Percentiles rank a stretch among this genome's conserved stretches.
Evolutionary conservation across 805 yeast species (phyloP).

Genomic region (Saccharomyces kudriavzevii): DNA sequence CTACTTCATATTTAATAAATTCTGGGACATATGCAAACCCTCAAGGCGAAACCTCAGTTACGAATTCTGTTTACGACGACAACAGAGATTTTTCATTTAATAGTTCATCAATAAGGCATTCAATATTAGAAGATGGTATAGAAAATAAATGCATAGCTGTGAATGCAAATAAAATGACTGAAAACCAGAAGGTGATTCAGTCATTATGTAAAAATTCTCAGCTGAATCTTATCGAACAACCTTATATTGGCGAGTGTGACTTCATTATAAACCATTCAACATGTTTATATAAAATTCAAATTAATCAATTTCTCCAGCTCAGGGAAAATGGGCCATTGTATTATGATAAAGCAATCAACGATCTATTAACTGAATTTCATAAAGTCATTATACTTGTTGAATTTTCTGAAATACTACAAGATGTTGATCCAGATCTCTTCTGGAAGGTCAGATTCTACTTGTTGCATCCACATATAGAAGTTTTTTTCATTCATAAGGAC

Average conservation of each 20-base stretch:
- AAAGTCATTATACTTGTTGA: constrained; percentile 13
- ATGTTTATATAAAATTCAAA: constrained; percentile 14
- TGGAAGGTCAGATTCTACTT: constrained; percentile 19
- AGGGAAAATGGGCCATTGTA: constrained; percentile 3
- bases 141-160: constrained; percentile 4
- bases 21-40: not conserved
- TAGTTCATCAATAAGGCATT: not conserved
- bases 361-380: constrained; percentile 10
- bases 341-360: constrained; percentile 8
- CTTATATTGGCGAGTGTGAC: constrained; percentile 9
- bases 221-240: constrained; percentile 12
- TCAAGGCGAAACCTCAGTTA: not conserved
- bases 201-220: constrained; percentile 1
- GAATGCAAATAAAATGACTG: constrained; percentile 9
- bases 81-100: not conserved
- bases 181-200: constrained; percentile 9
- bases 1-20: not conserved
- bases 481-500: constrained; percentile 2
- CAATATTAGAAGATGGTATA: not conserved
- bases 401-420: constrained; percentile 7
- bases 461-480: constrained; percentile 3
- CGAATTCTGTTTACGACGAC: not conserved
- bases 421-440: constrained; percentile 15
- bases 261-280: constrained; percentile 13
- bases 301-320: constrained; percentile 17